Base-by-base conservation (phyloP, 1,284 basidiomycete species). In the Tylopilus sp. region DNA sequence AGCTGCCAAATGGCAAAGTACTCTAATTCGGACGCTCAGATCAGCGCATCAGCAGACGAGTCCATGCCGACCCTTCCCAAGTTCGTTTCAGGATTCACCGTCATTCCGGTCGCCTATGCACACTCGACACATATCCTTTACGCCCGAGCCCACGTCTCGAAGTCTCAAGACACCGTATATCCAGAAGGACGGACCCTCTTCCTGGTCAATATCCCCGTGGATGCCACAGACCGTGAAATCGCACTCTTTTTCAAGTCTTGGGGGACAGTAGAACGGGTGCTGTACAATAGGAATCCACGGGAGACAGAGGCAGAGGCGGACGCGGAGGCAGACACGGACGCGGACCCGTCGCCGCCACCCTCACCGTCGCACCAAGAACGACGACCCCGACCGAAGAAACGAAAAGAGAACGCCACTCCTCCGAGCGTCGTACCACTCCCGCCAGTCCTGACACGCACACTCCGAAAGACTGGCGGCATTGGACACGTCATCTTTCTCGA, bases 401-500 rank as follows among this genome's bases (percentile, higher is more conserved):
- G 66, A 16, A 43, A 23, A 37, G 44, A 42, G 73, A 71, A 52
- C 57, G 43, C 62, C 63, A 42, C 62, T 62, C 62, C 74, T 37
- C 78, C 87, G 25, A 71, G 69, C 47, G 65, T 87, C 34, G 58
- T 74, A 7, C 78, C 86, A 0, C 71, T 92, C 6, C 81, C 84
- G 0, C 55, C 71, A 3, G 60, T 67, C n/a, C 68, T 76, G 7
- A 63, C 79, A 13, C 78, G 87, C 9, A 76, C 68, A n/a, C 64
- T 88, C 26, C 77, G 80, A 33, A 73, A 70, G 50, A 80, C 86
- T 6, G 88, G 88, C 3, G 71, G 77, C 15, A 76, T 81, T 0
- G 87, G 84, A 9, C 87, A 92, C 60, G 68, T 95, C 52, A 66
- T 91, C 40, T 95, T 91, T 65, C 77, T 93, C 47, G 90, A 93